Base-by-base conservation (phyloP, 805 yeast species). In the Huiozyma naganishii region DNA sequence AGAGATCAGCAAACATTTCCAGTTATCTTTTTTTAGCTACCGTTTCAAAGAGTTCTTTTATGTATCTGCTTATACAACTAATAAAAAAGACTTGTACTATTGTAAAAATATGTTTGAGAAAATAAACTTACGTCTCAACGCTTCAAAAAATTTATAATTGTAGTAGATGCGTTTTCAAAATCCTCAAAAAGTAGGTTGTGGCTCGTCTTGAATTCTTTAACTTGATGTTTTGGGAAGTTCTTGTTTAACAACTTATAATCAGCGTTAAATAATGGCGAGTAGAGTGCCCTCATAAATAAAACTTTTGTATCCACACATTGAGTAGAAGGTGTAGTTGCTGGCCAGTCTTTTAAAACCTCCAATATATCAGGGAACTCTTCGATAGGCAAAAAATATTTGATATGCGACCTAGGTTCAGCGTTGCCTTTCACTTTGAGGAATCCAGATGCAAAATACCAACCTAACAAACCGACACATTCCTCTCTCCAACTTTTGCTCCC, bases 231-330 rank as follows among this genome's bases (percentile, higher is more conserved):
- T 1, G 63, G 63, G 42, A 61, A 66, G 5, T 41, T 43, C 30
- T 48, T 43, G 13, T 47, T 42, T 5, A 61, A 45, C 27, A 45
- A 11, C 47, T 47, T 33, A 58, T 61, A 39, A 39, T 64, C 48
- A 4, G 61, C 61, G 11, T 52, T 54, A 11, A 77, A 66, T 44
- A 76, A 71, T 0, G 58, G 53, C 1, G 79, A 72, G 11, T 62
- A 45, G 12, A 55, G 44, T 4, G 73, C 80, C 44, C 67, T 66
- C 53, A 76, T 57, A 40, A 76, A 69, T 36, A 72, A 48, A 2
- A 69, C 66, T 1, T 71, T 69, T 29, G 59, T 59, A 6, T 47
- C 40, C 7, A 53, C 46, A 11, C 45, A 37, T 7, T 40, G 40
- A 17, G 42, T 42, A 8, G 41, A 40, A 1, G 37, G 33, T 5